phyloP scores from a whole-genome alignment of 345 rosid species.

The Eutrema japonicum region DNA sequence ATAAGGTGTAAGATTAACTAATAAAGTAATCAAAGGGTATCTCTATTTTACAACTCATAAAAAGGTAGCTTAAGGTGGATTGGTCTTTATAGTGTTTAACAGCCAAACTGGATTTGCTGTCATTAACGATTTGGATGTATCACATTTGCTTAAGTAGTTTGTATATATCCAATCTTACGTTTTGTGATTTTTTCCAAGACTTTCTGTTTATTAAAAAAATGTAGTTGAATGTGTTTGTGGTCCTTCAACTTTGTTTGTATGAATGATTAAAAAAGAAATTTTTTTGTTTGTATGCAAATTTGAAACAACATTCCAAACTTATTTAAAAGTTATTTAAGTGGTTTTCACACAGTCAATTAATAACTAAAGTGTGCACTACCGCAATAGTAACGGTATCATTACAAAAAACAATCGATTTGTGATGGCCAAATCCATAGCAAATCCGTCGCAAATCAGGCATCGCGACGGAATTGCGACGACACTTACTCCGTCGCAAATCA shows the following conservation, averaged over 20 bases:
- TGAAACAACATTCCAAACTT: neutral
- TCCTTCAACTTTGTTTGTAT: neutral
- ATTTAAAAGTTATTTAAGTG: too few relatives aligned
- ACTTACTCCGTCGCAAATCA: too few relatives aligned
- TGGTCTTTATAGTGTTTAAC: constrained; percentile 42
- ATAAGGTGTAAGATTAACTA: constrained; percentile 22
- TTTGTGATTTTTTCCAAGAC: constrained; percentile 12
- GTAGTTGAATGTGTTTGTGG: constrained; percentile 6
- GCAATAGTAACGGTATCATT: too few relatives aligned
- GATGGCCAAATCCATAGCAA: too few relatives aligned
- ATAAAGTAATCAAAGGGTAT: constrained; percentile 18
- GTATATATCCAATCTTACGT: constrained; percentile 13
- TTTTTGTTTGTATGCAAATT: neutral
- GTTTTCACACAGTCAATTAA: too few relatives aligned
- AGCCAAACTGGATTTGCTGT: constrained; percentile 44
- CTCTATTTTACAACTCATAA: constrained; percentile 35
- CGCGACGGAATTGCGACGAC: too few relatives aligned
- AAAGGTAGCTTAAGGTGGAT: constrained; percentile 38
- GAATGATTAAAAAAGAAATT: too few relatives aligned
- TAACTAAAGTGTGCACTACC: too few relatives aligned
- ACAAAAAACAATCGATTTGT: too few relatives aligned
- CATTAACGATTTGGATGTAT: constrained; percentile 12
- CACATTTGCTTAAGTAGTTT: constrained; percentile 22
- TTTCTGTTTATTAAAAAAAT: neutral
- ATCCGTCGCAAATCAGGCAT: too few relatives aligned